Evolutionary conservation across 306 rosid genomes (phyloP).

Genomic region (Fragaria vesca): DNA sequence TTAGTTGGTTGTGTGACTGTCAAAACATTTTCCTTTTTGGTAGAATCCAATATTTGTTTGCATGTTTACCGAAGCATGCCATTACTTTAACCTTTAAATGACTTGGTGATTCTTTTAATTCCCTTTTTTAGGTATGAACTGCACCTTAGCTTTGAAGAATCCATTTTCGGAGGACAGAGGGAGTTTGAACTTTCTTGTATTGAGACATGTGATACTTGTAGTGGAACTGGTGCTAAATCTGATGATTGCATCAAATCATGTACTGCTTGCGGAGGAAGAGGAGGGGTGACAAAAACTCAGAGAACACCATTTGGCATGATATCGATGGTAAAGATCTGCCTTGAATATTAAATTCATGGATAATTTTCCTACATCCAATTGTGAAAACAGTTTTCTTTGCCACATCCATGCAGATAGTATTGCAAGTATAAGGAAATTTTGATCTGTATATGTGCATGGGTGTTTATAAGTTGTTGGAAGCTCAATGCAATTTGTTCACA

Average conservation of each 20-base stretch:
- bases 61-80: not conserved
- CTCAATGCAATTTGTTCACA: not conserved
- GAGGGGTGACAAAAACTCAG: constrained; percentile 74
- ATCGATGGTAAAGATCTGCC: constrained; percentile 58
- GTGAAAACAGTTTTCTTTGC: not conserved
- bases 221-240: constrained; percentile 89
- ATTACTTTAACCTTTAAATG: not conserved
- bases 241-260: constrained; percentile 59
- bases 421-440: not conserved
- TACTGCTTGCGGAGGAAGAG: constrained; percentile 78
- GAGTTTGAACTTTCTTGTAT: constrained; percentile 69
- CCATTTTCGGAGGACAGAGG: constrained; percentile 72
- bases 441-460: not conserved
- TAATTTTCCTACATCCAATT: not conserved
- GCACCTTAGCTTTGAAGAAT: constrained; percentile 80
- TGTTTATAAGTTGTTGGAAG: not conserved
- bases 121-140: constrained; percentile 59
- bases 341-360: not conserved
- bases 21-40: not conserved
- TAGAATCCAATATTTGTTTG: not conserved
- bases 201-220: constrained; percentile 65
- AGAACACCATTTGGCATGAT: constrained; percentile 88
- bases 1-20: constrained; percentile 3
- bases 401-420: not conserved
- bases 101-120: not conserved